A percentile compares a stretch with the other conserved stretches of the same genome.
Evolutionary conservation across 305 asterid species (phyloP).

Genomic region (Vinca major): DNA sequence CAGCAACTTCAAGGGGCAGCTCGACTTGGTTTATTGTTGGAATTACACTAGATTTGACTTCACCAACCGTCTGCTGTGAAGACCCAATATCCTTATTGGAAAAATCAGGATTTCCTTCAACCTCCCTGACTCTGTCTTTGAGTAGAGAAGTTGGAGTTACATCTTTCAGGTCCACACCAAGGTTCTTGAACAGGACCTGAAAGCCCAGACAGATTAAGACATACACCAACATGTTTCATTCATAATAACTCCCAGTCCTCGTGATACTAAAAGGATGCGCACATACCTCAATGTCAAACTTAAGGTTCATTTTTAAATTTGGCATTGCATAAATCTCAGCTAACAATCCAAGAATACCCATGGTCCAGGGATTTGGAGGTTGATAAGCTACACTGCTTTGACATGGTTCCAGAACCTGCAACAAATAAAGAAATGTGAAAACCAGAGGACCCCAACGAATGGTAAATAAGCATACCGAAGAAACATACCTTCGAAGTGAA

Average conservation of each 20-base stretch:
- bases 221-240: slow-evolving; percentile 4
- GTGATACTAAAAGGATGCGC: slow-evolving; percentile 5
- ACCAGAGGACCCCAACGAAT: background rate
- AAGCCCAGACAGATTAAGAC: slow-evolving; percentile 18
- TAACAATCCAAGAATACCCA: slow-evolving; percentile 92
- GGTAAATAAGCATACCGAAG: slow-evolving; percentile 13
- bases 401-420: slow-evolving; percentile 86
- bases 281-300: slow-evolving; percentile 92
- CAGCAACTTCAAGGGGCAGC: slow-evolving; percentile 52
- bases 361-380: slow-evolving; percentile 99
- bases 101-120: slow-evolving; percentile 97
- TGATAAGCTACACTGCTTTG: slow-evolving; percentile 88
- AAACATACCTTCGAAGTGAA: slow-evolving; percentile 83
- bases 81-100: slow-evolving; percentile 75
- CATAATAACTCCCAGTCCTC: slow-evolving; percentile 1
- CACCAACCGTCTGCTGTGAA: slow-evolving; percentile 54
- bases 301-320: slow-evolving; percentile 92
- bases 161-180: slow-evolving; percentile 81
- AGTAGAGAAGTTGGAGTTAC: slow-evolving; percentile 81
- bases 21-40: slow-evolving; percentile 69
- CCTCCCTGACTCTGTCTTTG: slow-evolving; percentile 69
- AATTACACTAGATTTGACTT: slow-evolving; percentile 59
- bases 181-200: slow-evolving; percentile 90
- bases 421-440: slow-evolving; percentile 11
- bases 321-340: slow-evolving; percentile 96